A percentile compares a stretch with the other conserved stretches of the same genome.
Conservation (phyloP, 352 stramenopile species). For the Globisporangium yorkense region DNA sequence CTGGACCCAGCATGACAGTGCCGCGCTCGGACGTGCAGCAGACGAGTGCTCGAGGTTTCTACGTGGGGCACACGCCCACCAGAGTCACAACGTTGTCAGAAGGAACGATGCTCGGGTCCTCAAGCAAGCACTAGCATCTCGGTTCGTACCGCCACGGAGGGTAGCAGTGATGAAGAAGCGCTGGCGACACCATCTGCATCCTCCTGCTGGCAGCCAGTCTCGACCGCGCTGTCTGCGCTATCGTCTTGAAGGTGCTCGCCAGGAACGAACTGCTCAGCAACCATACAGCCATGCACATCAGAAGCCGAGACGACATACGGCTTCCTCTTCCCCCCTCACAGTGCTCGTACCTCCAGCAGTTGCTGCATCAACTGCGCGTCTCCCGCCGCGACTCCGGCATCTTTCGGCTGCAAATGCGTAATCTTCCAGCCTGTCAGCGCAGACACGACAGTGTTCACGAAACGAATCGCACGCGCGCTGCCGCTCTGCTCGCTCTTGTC, state of each 20-base stretch:
- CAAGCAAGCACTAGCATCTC: neutral
- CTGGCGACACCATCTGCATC: neutral
- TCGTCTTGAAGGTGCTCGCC: neutral
- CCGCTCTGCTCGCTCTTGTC: neutral
- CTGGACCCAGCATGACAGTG: slow-evolving; percentile 13
- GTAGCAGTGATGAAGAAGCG: neutral
- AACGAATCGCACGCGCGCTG: slow-evolving; percentile 15
- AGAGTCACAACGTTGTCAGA: neutral
- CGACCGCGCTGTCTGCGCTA: neutral
- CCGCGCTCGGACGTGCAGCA: slow-evolving; percentile 18
- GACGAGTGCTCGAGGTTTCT: slow-evolving; percentile 35
- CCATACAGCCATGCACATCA: neutral
- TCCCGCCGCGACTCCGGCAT: neutral
- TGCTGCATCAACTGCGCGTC: slow-evolving; percentile 31
- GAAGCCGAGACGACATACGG: neutral
- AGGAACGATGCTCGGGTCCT: neutral
- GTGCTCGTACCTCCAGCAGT: slow-evolving; percentile 22
- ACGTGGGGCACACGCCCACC: neutral
- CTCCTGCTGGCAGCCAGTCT: neutral
- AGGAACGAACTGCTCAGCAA: slow-evolving; percentile 6
- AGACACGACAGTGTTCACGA: slow-evolving; percentile 24
- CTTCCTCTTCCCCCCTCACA: neutral
- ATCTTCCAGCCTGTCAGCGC: slow-evolving; percentile 59
- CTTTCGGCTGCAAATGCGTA: slow-evolving; percentile 23
- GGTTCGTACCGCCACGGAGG: neutral